Percentiles rank a stretch among this genome's conserved stretches.
phyloP scores from a whole-genome alignment of 108 stramenopile species.

The Tribonema minus region DNA sequence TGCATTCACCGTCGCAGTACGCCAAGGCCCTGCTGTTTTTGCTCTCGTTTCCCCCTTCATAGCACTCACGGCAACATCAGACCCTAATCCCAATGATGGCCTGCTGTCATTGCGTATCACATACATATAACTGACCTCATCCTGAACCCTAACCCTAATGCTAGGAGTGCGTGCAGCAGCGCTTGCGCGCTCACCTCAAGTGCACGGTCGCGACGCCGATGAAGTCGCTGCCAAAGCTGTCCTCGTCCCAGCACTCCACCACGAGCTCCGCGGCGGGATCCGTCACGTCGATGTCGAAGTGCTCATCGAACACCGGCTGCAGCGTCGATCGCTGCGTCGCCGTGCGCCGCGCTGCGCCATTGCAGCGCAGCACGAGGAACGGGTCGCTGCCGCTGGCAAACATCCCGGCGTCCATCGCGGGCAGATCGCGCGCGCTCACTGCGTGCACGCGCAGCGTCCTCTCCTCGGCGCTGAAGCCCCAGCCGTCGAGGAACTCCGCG shows the following conservation, averaged over 20 bases:
- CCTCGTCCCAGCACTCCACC: constrained; percentile 48
- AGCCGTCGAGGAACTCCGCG: constrained; percentile 48
- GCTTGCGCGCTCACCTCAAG: no score
- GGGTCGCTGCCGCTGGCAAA: constrained; percentile 14
- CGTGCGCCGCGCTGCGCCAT: constrained; percentile 13
- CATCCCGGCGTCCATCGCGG: constrained; percentile 17
- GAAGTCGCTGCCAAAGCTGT: constrained; percentile 37
- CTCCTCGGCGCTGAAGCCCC: constrained; percentile 46
- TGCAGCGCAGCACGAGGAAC: constrained; percentile 24
- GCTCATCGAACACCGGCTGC: constrained; percentile 31
- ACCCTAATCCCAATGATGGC: no score
- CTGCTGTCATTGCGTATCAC: no score
- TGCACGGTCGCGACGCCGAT: no score
- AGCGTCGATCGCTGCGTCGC: constrained; percentile 7
- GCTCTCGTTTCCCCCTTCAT: no score
- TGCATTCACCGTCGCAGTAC: no score
- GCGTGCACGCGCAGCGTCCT: constrained; percentile 16
- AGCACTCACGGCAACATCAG: no score
- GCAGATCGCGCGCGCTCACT: neutral
- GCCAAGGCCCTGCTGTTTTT: no score
- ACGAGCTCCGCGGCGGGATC: constrained; percentile 17
- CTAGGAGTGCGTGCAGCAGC: no score
- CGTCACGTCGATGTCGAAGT: constrained; percentile 50
- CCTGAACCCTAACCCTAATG: no score
- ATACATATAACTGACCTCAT: no score